A percentile compares a stretch with the other conserved stretches of the same genome.
Conservation (phyloP, 2,329 filamentous ascomycete species). For the Diplodia corticola region DNA sequence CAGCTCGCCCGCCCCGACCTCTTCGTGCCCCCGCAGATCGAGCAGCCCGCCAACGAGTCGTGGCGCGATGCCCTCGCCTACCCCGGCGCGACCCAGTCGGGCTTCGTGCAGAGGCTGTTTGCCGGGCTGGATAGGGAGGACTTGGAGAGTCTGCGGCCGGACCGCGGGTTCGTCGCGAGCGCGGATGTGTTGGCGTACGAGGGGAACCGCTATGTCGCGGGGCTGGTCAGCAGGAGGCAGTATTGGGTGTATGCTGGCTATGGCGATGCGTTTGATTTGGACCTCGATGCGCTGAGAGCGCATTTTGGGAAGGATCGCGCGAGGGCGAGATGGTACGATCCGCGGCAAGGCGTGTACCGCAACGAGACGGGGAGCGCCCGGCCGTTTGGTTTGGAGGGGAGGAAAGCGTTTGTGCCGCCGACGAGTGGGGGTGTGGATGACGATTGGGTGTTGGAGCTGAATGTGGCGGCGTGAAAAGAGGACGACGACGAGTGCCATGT, state of each 20-base stretch:
- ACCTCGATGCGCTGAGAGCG: background rate
- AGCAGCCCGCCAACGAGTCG: background rate
- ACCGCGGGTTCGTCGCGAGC: background rate
- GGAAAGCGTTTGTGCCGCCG: slow-evolving; percentile 1
- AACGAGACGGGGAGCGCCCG: background rate
- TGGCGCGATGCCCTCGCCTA: slow-evolving; percentile 2
- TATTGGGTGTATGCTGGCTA: slow-evolving; percentile 8
- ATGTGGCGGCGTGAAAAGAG: background rate
- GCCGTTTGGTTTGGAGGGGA: background rate
- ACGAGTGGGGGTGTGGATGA: background rate
- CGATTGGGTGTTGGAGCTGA: background rate
- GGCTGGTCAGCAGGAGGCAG: background rate
- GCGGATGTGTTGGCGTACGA: background rate
- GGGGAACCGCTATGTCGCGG: background rate
- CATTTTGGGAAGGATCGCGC: background rate
- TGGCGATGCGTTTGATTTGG: slow-evolving; percentile 3
- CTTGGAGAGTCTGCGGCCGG: background rate
- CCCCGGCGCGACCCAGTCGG: background rate
- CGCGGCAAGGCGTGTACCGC: background rate
- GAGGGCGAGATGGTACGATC: background rate
- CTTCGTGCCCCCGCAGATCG: background rate
- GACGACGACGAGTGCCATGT: no score
- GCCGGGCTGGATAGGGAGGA: background rate
- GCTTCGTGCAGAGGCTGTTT: background rate
- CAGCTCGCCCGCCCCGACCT: background rate